Conservation (phyloP, 2,329 filamentous ascomycete species). For the Zarea fungicola region DNA sequence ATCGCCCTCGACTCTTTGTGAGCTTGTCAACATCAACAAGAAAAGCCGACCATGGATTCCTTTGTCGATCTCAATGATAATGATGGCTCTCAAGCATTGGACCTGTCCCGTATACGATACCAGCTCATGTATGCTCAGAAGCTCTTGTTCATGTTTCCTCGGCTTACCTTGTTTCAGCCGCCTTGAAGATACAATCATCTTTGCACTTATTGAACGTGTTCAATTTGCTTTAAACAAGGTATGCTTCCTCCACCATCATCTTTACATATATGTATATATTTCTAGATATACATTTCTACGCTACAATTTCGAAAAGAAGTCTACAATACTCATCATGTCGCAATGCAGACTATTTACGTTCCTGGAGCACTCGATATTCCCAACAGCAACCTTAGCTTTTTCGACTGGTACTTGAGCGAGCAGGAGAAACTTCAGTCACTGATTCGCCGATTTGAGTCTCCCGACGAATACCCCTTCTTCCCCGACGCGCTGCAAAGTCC, state of each 20-base stretch:
- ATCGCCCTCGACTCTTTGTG: neutral
- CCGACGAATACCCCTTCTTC: constrained; percentile 98
- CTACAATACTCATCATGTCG: neutral
- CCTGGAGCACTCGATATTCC: constrained; percentile 78
- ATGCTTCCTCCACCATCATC: neutral
- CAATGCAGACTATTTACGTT: constrained; percentile 65
- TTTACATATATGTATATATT: neutral
- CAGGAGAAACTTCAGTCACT: constrained; percentile 88
- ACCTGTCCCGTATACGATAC: constrained; percentile 87
- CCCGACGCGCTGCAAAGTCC: constrained; percentile 71
- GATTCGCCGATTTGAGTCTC: constrained; percentile 90
- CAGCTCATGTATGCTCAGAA: constrained; percentile 71
- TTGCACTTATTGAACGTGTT: constrained; percentile 94
- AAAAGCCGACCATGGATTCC: constrained; percentile 66
- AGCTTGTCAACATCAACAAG: neutral
- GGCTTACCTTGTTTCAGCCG: constrained; percentile 52
- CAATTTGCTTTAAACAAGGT: constrained; percentile 83
- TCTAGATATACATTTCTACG: neutral
- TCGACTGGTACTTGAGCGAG: constrained; percentile 90
- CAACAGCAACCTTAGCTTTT: constrained; percentile 67
- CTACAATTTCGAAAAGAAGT: neutral
- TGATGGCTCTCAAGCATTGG: constrained; percentile 77
- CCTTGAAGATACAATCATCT: constrained; percentile 95
- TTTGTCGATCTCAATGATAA: constrained; percentile 85
- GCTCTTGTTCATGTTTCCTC: neutral